Percentiles rank a stretch among this genome's conserved stretches.
Evolutionary conservation across 2,329 filamentous ascomycete species (phyloP).

Genomic region (Colletotrichum camelliae): DNA sequence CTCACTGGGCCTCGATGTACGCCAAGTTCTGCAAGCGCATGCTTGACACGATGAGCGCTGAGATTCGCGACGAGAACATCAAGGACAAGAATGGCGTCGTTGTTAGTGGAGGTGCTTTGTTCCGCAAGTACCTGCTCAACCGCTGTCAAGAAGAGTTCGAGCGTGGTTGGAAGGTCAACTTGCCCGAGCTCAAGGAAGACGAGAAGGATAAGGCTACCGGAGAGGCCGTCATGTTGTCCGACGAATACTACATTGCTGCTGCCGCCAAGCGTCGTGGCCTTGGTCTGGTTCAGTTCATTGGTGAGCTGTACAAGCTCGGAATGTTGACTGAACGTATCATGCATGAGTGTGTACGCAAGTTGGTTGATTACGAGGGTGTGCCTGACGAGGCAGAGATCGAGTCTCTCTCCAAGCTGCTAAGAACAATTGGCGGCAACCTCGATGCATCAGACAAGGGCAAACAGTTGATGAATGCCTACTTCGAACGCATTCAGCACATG

Average conservation of each 20-base stretch:
- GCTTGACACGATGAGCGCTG: conserved; percentile 92
- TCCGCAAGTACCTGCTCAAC: conserved; percentile 98
- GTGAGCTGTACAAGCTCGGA: conserved; percentile 96
- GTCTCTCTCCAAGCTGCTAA: conserved; percentile 89
- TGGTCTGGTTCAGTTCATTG: conserved; percentile 98
- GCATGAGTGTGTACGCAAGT: conserved; percentile 97
- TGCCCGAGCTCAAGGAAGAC: conserved; percentile 78
- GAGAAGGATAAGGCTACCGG: conserved; percentile 51
- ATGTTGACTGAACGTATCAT: conserved; percentile 99
- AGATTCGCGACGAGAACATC: conserved; percentile 95
- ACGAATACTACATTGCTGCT: conserved; percentile 94
- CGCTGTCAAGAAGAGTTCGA: conserved; percentile 99
- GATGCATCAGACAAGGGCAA: conserved; percentile 83
- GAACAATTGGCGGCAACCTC: conserved; percentile 88
- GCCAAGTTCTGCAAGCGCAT: conserved; percentile 98
- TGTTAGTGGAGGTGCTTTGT: conserved; percentile 89
- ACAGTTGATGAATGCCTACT: conserved; percentile 92
- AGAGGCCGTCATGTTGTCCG: conserved; percentile 85
- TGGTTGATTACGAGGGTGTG: conserved; percentile 91
- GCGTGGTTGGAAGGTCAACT: conserved; percentile 91
- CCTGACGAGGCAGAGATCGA: conserved; percentile 97
- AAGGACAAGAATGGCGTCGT: conserved; percentile 87
- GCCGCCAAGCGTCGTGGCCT: conserved; percentile 96
- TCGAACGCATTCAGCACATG: conserved; percentile 84
- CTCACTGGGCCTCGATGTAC: conserved; percentile 99